phyloP scores from a whole-genome alignment of 306 rosid species.

The Cicer arietinum region DNA sequence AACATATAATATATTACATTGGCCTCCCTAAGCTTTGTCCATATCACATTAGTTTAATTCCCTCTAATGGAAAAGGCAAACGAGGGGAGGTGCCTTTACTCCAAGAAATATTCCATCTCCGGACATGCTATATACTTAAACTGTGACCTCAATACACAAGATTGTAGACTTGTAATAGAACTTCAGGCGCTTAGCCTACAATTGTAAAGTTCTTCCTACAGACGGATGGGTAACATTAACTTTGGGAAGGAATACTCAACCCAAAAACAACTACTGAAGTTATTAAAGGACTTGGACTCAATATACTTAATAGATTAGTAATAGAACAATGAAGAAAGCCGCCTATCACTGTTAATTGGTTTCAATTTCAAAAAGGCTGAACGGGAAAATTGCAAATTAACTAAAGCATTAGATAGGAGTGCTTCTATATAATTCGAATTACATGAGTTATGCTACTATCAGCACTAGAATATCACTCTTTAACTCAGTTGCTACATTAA shows the following conservation, averaged over 20 bases:
- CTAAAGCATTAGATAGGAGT: no score
- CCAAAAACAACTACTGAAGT: no score
- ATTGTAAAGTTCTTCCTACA: neutral
- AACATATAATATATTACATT: neutral
- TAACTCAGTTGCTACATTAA: slow-evolving; percentile 1
- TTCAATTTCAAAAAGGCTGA: no score
- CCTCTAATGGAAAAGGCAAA: neutral
- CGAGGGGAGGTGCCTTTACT: no score
- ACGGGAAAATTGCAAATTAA: no score
- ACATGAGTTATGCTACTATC: slow-evolving; percentile 4
- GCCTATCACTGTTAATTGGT: neutral
- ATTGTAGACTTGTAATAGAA: no score
- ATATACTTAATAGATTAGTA: neutral
- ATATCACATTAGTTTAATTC: slow-evolving; percentile 7
- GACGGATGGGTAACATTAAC: neutral
- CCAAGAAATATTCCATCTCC: no score
- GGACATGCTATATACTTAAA: no score
- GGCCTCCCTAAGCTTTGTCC: neutral
- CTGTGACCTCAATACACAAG: no score
- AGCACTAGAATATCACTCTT: slow-evolving; percentile 6
- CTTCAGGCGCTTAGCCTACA: no score
- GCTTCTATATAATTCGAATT: neutral
- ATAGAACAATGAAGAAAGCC: neutral
- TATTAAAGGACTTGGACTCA: neutral
- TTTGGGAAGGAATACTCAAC: neutral